Evolutionary conservation across 2,329 filamentous ascomycete genomes (phyloP), one percentile per base, ranked within the genome.

Genomic region (Colletotrichum horii): DNA sequence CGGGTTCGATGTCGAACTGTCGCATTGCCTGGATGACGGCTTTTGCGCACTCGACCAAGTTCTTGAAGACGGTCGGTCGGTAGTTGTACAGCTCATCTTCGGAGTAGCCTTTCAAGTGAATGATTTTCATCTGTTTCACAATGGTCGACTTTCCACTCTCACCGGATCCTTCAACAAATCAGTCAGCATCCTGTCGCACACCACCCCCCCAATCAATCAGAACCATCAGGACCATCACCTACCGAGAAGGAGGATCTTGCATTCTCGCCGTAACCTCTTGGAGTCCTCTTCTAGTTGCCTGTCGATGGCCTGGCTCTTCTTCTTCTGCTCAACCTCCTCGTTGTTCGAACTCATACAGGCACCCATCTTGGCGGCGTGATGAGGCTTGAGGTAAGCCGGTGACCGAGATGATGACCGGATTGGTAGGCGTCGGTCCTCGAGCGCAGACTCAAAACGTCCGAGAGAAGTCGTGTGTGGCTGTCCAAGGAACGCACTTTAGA

Each of bases 111-210:
- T 98, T 98, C 81, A 98, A 94, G 83, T 99, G 97, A 82, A 99
- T 98, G 81, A 99, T 99, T 87, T 98, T 99, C 97, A 99, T 99
- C 89, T 99, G 97, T 87, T 99, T 99, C 80, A 99, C 97, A 81
- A 99, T 98, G 12, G 97, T 99, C 74, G 97, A 98, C 87, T 99
- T 99, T 80, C 97, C 97, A 86, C 96, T 98, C 88, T 99, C 97
- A 79, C 97, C 97, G 79, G 97, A 98, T 79, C 97, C 97, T 98
- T 84, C 79, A 22, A 77, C 52, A 52, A 52, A 32, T 52, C 19
- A 52, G 62, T 77, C 65, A 78, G 76, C 66, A 24, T 36, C 24
- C 26, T 26, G 24, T 12, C 2, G 14, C 7, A 14, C 38, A 48
- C 19, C 26, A 43, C 15, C 15, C 24, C n/a, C 24, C 16, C n/a